Evolutionary conservation across 352 stramenopile genomes (phyloP).

Genomic region (Phytophthora colocasiae): DNA sequence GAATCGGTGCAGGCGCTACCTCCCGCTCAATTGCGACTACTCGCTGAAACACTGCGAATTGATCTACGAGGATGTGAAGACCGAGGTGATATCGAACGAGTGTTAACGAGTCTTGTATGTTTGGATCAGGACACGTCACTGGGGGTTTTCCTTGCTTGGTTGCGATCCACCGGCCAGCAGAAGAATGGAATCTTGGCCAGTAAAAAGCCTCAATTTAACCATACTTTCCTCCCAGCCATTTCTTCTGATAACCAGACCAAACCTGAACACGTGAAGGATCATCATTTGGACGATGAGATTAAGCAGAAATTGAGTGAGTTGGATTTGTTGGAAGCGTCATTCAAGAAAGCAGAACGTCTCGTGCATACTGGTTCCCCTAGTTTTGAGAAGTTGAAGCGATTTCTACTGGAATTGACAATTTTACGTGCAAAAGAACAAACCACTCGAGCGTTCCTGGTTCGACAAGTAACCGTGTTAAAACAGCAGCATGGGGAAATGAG

Average conservation of each 20-base stretch:
- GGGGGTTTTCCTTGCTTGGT: conserved; percentile 75
- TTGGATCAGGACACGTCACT: conserved; percentile 80
- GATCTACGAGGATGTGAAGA: conserved; percentile 66
- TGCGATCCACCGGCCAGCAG: conserved; percentile 41
- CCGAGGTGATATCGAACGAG: conserved; percentile 62
- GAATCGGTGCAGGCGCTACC: conserved; percentile 68
- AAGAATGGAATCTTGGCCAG: conserved; percentile 26
- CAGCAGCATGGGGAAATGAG: conserved; percentile 66
- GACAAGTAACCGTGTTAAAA: conserved; percentile 54
- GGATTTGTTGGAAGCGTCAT: conserved; percentile 53
- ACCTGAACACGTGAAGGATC: conserved; percentile 49
- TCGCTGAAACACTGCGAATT: conserved; percentile 71
- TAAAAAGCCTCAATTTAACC: conserved; percentile 58
- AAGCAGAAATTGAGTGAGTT: conserved; percentile 46
- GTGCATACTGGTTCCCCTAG: conserved; percentile 61
- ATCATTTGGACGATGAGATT: conserved; percentile 72
- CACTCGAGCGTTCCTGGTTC: conserved; percentile 57
- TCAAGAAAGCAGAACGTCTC: conserved; percentile 67
- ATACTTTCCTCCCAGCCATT: conserved; percentile 70
- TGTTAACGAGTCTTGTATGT: conserved; percentile 68
- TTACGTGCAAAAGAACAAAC: conserved; percentile 71
- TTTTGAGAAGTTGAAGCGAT: conserved; percentile 85
- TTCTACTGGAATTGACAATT: conserved; percentile 66
- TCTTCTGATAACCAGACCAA: conserved; percentile 18
- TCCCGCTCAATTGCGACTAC: conserved; percentile 44